These are phyloP conservation scores for Microstroma glucosiphilum DNA, from an alignment of 1,284 basidiomycete species.

Conservation along the genomic window DNA sequence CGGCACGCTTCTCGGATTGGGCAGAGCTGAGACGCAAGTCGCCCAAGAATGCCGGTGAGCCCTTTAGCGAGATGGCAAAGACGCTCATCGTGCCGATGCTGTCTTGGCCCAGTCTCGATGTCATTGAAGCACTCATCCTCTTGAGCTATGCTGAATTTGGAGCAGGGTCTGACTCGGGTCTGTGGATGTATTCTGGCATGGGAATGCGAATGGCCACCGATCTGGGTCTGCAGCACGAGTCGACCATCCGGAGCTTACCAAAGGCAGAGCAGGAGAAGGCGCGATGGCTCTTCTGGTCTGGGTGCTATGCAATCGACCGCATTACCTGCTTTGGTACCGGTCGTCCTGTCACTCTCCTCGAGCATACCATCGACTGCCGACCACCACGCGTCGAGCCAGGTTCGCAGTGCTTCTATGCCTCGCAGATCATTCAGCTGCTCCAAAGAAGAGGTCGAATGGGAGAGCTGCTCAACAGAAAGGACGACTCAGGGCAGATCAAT, in stretches of 20 bases:
- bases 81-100: slow-evolving; percentile 40
- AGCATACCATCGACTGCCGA: slow-evolving; percentile 32
- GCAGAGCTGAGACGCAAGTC: slow-evolving; percentile 25
- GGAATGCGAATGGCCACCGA: slow-evolving; percentile 36
- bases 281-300: slow-evolving; percentile 31
- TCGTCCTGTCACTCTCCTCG: slow-evolving; percentile 33
- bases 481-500: slow-evolving; percentile 20
- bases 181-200: slow-evolving; percentile 45
- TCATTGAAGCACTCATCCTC: slow-evolving; percentile 35
- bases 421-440: slow-evolving; percentile 30
- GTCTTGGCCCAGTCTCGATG: slow-evolving; percentile 36
- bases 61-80: slow-evolving; percentile 43
- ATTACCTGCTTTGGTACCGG: slow-evolving; percentile 40
- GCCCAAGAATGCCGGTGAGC: slow-evolving; percentile 32
- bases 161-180: slow-evolving; percentile 33
- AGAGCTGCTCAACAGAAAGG: slow-evolving; percentile 29
- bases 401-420: slow-evolving; percentile 25
- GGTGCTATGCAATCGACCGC: slow-evolving; percentile 32
- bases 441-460: slow-evolving; percentile 35
- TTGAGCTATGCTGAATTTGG: slow-evolving; percentile 39
- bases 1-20: slow-evolving; percentile 33
- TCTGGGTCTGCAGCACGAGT: slow-evolving; percentile 36
- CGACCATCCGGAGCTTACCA: slow-evolving; percentile 30
- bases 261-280: slow-evolving; percentile 35
- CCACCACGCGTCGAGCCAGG: slow-evolving; percentile 21